A percentile compares a stretch with the other conserved stretches of the same genome.
Conservation (phyloP, 1,139 yeast species). For the Taphrina flavorubra region DNA sequence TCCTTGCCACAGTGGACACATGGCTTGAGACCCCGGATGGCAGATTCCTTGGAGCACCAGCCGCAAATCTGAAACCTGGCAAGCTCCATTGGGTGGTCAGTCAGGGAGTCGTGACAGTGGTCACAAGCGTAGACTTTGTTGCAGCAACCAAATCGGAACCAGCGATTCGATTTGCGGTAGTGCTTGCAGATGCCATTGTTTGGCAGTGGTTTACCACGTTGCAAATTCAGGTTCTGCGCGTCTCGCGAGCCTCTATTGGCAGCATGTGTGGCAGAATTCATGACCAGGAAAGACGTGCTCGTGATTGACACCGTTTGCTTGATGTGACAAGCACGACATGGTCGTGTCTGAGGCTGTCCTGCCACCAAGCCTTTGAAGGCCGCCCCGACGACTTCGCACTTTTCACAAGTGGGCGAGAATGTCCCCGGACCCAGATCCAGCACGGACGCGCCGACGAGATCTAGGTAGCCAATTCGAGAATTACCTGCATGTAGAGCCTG, state of each 20-base stretch:
- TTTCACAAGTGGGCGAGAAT: conserved; percentile 53
- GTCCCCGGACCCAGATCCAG: conserved; percentile 53
- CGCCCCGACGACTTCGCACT: conserved; percentile 47
- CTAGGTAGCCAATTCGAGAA: conserved; percentile 52
- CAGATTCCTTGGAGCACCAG: conserved; percentile 56
- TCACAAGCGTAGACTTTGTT: conserved; percentile 56
- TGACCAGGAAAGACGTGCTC: conserved; percentile 49
- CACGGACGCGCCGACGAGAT: conserved; percentile 53
- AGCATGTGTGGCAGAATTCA: conserved; percentile 47
- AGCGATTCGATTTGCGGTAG: conserved; percentile 54
- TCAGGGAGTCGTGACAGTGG: conserved; percentile 54
- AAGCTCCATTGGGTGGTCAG: conserved; percentile 53
- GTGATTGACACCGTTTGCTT: conserved; percentile 49
- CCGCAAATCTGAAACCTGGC: conserved; percentile 55
- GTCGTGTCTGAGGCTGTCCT: conserved; percentile 50
- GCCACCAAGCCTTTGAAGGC: conserved; percentile 51
- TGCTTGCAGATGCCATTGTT: conserved; percentile 54
- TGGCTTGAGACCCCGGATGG: conserved; percentile 48
- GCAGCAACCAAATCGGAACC: conserved; percentile 57
- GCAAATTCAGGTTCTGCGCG: conserved; percentile 33
- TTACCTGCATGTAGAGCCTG: conserved; percentile 18
- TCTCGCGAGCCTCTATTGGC: conserved; percentile 12
- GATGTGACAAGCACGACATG: conserved; percentile 53
- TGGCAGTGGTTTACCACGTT: conserved; percentile 53
- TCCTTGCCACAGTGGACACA: conserved; percentile 40